Evolutionary conservation across 768 basidiomycete species (phyloP).

Genomic region (Psilocybe sp.): DNA sequence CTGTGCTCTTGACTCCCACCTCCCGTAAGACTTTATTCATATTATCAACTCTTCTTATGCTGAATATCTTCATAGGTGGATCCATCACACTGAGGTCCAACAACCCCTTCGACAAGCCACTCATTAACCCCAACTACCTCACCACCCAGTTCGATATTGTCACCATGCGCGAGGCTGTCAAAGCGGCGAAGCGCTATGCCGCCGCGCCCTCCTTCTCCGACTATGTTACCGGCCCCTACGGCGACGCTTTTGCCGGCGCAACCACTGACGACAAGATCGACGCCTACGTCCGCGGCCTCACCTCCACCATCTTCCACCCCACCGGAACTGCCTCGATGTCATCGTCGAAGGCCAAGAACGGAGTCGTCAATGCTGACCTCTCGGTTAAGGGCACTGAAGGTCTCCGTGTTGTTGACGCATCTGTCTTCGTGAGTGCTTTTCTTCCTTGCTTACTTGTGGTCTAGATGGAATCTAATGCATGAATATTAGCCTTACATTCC

Average conservation of each 20-base stretch:
- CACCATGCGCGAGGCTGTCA: slow-evolving; percentile 22
- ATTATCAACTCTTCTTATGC: background rate
- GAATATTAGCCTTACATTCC: slow-evolving; percentile 24
- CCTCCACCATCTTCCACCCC: slow-evolving; percentile 26
- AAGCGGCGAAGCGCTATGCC: slow-evolving; percentile 8
- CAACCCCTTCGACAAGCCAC: slow-evolving; percentile 44
- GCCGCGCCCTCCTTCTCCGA: slow-evolving; percentile 18
- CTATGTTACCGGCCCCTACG: slow-evolving; percentile 22
- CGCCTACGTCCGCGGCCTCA: slow-evolving; percentile 16
- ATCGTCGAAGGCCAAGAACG: slow-evolving; percentile 18
- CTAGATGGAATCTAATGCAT: background rate
- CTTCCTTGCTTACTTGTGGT: background rate
- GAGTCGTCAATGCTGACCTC: slow-evolving; percentile 37
- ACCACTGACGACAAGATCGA: slow-evolving; percentile 24
- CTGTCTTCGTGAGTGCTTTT: slow-evolving; percentile 26
- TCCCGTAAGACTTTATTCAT: slow-evolving; percentile 24
- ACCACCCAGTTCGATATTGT: slow-evolving; percentile 23
- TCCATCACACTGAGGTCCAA: slow-evolving; percentile 36
- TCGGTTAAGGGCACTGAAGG: slow-evolving; percentile 32
- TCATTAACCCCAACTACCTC: slow-evolving; percentile 48
- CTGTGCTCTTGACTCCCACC: slow-evolving; percentile 28
- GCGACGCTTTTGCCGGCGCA: slow-evolving; percentile 7
- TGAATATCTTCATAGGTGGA: slow-evolving; percentile 24
- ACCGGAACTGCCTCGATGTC: slow-evolving; percentile 34
- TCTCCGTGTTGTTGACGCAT: slow-evolving; percentile 41